Base-by-base conservation (phyloP, 352 stramenopile species). In the Pythium phragmiticola region DNA sequence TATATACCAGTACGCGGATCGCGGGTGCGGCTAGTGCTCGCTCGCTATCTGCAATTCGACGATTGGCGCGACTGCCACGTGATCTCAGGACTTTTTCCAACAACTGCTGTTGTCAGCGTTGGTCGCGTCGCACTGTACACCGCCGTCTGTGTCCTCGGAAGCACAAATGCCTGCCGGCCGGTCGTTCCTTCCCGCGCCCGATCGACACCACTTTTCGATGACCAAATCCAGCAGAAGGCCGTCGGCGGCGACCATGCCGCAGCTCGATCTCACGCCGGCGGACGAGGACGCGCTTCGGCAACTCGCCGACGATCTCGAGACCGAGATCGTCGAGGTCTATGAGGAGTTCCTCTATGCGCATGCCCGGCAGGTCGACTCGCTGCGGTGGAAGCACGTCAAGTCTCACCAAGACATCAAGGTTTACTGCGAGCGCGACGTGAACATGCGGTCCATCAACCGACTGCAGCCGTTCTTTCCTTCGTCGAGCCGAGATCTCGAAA, bases 371-470 rank as follows among this genome's bases (percentile, higher is more conserved):
- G 69, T 84, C 23, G 72, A 82, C 58, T 49, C 45, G 30, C 58
- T 70, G 30, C 73, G 72, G 7, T 87, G 77, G 77, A 84, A 82
- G 57, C 56, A 51, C 28, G 55, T 84, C 57, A 75, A 75, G 63
- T 63, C 72, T 7, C 68, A 72, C 34, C 72, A 81, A 26, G 74
- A 69, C 23, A 60, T 82, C 34, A 58, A 61, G 13, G 75, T 87
- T 9, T 87, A 76, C 63, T 54, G 66, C 37, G 72, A 82, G 50
- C 73, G 74, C 50, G 60, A 70, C 37, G 57, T 68, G 34, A 50
- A 21, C 19, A 63, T 63, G 62, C 62, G 62, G 2, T 68, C 62
- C 2, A 60, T 68, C 62, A 68, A 68, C 48, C 62, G 62, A 2
- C 39, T 68, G n/a, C 62, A 68, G 23, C 62, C 62, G 26, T 68